These are phyloP conservation scores for Neopestalotiopsis sp. DNA, from an alignment of 2,329 filamentous ascomycete species.

Conservation along the genomic window DNA sequence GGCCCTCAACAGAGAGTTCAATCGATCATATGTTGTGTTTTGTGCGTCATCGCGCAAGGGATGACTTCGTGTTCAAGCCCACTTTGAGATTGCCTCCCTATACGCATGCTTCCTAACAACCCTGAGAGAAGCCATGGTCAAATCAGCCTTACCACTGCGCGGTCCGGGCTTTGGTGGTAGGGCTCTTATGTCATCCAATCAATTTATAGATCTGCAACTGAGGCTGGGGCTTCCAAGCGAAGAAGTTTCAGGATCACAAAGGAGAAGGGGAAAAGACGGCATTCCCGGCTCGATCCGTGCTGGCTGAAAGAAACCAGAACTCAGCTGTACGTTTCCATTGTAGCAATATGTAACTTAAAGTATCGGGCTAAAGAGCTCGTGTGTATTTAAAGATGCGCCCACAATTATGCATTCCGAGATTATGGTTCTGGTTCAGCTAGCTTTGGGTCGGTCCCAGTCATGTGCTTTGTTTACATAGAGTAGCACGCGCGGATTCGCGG, in stretches of 20 bases:
- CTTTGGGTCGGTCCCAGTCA: not conserved
- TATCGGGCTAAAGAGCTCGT: constrained; percentile 6
- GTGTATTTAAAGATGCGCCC: not conserved
- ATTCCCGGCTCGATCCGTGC: constrained; percentile 12
- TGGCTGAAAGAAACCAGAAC: not conserved
- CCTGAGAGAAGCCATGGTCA: constrained; percentile 6
- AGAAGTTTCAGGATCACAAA: not conserved
- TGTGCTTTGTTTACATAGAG: not conserved
- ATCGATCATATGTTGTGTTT: not conserved
- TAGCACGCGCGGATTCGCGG: not conserved
- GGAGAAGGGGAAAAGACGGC: constrained; percentile 6
- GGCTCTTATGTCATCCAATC: not conserved
- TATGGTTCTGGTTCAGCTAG: not conserved
- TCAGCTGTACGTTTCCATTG: constrained; percentile 14
- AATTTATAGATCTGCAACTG: constrained; percentile 8
- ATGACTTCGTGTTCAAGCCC: not conserved
- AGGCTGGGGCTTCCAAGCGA: constrained; percentile 2
- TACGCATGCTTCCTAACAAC: not conserved
- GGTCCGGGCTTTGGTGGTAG: constrained; percentile 3
- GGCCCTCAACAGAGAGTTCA: not conserved
- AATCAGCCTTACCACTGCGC: constrained; percentile 10
- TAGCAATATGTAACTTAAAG: constrained; percentile 20
- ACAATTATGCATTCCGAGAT: not conserved
- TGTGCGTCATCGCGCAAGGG: not conserved
- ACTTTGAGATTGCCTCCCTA: constrained; percentile 4